Evolutionary conservation across 2,329 filamentous ascomycete genomes (phyloP).

Genomic region (Eutypa lata): DNA sequence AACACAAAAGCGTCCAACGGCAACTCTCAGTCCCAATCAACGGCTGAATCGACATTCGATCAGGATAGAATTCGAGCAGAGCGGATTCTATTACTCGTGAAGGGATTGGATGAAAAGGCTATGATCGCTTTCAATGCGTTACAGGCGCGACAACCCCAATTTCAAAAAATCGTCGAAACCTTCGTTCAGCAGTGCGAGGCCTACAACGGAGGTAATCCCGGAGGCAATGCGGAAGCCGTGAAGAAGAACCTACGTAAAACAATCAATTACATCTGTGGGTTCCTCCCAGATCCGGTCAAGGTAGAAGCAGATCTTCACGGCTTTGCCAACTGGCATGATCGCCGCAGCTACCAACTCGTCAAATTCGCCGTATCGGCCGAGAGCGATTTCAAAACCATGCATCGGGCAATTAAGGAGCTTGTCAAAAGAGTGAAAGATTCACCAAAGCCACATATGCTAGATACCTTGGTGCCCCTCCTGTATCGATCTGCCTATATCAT

Average conservation of each 20-base stretch:
- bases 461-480: constrained; percentile 77
- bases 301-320: constrained; percentile 78
- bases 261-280: constrained; percentile 69
- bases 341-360: constrained; percentile 84
- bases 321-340: constrained; percentile 88
- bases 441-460: constrained; percentile 62
- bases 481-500: constrained; percentile 81
- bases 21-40: constrained; percentile 48
- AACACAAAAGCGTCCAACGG: constrained; percentile 60
- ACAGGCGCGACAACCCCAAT: constrained; percentile 72
- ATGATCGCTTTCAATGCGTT: constrained; percentile 87
- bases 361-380: constrained; percentile 80
- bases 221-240: constrained; percentile 65
- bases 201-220: constrained; percentile 83
- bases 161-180: constrained; percentile 69
- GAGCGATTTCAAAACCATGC: constrained; percentile 88
- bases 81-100: constrained; percentile 77
- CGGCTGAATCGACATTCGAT: constrained; percentile 49
- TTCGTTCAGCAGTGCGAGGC: constrained; percentile 83
- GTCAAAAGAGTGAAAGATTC: constrained; percentile 74
- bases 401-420: constrained; percentile 86
- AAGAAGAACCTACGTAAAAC: constrained; percentile 70
- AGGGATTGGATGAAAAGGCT: constrained; percentile 71
- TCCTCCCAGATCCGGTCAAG: constrained; percentile 71
- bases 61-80: constrained; percentile 77